These are phyloP conservation scores for Andrographis paniculata DNA, from an alignment of 305 asterid species.

Conservation along the genomic window DNA sequence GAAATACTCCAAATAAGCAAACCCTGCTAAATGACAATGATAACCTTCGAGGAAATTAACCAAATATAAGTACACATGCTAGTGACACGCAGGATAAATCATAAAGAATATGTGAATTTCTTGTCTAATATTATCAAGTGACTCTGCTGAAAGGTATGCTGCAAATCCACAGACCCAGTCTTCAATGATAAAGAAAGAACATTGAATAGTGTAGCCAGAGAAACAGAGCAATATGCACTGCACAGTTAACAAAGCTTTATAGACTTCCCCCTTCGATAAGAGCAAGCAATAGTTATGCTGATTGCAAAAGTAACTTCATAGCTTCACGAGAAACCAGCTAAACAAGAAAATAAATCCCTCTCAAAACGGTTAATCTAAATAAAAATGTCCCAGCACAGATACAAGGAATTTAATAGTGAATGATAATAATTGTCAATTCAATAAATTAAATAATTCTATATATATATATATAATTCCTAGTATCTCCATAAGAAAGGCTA, in stretches of 20 bases:
- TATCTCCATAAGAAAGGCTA: background rate
- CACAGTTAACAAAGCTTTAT: background rate
- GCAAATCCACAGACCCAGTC: slow-evolving; percentile 3
- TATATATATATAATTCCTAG: background rate
- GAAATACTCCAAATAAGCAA: slow-evolving; percentile 4
- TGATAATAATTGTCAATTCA: too few relatives aligned
- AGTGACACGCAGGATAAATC: too few relatives aligned
- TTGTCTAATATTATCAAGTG: too few relatives aligned
- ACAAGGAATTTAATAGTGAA: too few relatives aligned
- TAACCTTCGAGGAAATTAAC: background rate
- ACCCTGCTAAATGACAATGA: background rate
- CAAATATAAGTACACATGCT: too few relatives aligned
- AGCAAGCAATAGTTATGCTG: background rate
- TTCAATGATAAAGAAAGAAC: slow-evolving; percentile 7
- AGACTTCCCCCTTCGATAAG: background rate
- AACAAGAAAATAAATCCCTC: background rate
- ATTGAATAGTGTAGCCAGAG: background rate
- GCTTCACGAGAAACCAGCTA: background rate
- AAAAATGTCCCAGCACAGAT: background rate
- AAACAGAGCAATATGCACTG: slow-evolving; percentile 8
- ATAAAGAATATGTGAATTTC: too few relatives aligned
- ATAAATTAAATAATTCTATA: too few relatives aligned
- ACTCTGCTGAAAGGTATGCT: background rate
- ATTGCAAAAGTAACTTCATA: background rate
- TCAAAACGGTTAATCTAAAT: background rate